Percentiles rank a stretch among this genome's conserved stretches.
These are phyloP conservation scores for Trichoderma oligosporum DNA, from an alignment of 2,329 filamentous ascomycete genomes.

Conservation along the genomic window DNA sequence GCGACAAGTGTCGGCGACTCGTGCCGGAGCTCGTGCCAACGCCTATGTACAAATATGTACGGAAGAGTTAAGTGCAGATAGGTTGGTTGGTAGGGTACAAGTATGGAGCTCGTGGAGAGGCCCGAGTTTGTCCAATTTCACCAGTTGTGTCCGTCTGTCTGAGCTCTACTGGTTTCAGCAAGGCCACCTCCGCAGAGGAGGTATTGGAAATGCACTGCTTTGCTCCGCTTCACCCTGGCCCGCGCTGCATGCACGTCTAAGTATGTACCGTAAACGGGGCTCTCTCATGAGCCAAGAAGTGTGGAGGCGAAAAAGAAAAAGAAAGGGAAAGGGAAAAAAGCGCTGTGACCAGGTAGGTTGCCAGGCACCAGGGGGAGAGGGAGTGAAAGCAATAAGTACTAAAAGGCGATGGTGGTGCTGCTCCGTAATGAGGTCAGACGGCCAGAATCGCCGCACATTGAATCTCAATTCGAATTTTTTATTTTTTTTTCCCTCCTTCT, in stretches of 20 bases:
- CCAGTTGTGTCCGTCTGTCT: constrained; percentile 7
- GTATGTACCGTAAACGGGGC: constrained; percentile 6
- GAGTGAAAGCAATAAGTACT: neutral
- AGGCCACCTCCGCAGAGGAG: constrained; percentile 21
- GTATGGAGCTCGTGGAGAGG: no score
- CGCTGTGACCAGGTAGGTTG: constrained; percentile 11
- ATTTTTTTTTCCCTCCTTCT: neutral
- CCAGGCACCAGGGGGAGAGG: constrained; percentile 10
- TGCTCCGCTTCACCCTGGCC: constrained; percentile 44
- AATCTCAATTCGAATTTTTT: neutral
- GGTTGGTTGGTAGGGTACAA: no score
- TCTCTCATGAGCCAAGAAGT: constrained; percentile 5
- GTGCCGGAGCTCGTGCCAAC: constrained; percentile 15
- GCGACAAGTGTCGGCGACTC: constrained; percentile 3
- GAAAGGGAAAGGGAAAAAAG: neutral
- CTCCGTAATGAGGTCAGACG: constrained; percentile 8
- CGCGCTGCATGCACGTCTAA: constrained; percentile 41
- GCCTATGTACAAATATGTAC: constrained; percentile 4
- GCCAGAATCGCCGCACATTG: neutral
- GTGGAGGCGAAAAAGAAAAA: constrained; percentile 9
- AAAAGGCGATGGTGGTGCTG: constrained; percentile 1
- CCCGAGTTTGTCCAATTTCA: constrained; percentile 7
- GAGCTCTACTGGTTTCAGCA: constrained; percentile 10
- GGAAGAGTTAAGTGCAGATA: no score
- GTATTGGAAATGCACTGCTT: constrained; percentile 35